Base-by-base conservation (phyloP, 164 flowering plant species). In the Warburgia ugandensis region DNA sequence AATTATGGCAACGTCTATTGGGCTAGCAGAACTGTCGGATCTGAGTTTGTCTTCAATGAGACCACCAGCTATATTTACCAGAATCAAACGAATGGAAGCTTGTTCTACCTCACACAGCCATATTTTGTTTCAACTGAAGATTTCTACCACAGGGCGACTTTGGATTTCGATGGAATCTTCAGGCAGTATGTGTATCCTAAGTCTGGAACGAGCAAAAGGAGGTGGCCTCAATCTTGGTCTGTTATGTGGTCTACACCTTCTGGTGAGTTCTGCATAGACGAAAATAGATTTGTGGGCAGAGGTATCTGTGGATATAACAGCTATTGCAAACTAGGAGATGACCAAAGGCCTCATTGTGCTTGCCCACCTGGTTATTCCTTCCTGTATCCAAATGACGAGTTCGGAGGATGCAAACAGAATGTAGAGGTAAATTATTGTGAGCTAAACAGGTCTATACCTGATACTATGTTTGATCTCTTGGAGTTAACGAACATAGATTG, bases 111-210 rank as follows among this genome's bases (percentile, higher is more conserved):
- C n/a, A n/a, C n/a, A n/a, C n/a, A n/a, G n/a, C n/a, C n/a, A n/a
- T n/a, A n/a, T n/a, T n/a, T n/a, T n/a, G n/a, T n/a, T n/a, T n/a
- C n/a, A n/a, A n/a, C n/a, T n/a, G n/a, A n/a, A n/a, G 65, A 67
- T 4, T 56, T 55, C 42, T 72, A 80, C 44, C 69, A 68, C 14
- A 64, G 73, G 40, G 75, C 63, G 11, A 63, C 60, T 5, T 45
- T 77, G 1, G 77, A 73, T 19, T 64, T 29, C 45, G 79, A 78
- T 57, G 79, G 83, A 9, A 68, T 73, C 48, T 55, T 72, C 20
- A 55, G 64, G 47, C 69, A 62, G 2, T 73, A 66, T 29, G 35
- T 38, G 10, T 39, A 61, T 59, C 74, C 66, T 0, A 76, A 56
- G 45, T n/a, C n/a, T n/a, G 45, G 19, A 8, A 21, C 8, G 4